phyloP scores from a whole-genome alignment of 23 red algal genomes.

The Chondrus crispus region DNA sequence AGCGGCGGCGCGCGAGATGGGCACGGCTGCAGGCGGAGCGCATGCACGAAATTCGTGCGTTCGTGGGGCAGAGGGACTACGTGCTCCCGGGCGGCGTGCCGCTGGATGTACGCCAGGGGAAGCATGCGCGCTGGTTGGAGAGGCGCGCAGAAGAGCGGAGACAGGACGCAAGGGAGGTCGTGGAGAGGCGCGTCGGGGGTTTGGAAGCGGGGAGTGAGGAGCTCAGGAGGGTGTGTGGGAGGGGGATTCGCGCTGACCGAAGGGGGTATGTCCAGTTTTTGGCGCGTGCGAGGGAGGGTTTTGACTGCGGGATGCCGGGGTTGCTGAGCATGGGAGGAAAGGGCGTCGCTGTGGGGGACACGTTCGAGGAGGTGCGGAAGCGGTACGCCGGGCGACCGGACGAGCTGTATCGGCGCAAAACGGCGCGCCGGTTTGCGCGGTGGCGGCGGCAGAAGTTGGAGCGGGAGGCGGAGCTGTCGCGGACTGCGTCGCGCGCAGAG shows the following conservation, averaged over 20 bases:
- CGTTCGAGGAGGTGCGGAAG: constrained; percentile 38
- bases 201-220: not conserved
- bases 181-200: not conserved
- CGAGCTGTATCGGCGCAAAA: constrained; percentile 54
- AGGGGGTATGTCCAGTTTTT: too few relatives aligned
- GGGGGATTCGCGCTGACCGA: not conserved
- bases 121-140: not conserved
- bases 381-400: constrained; percentile 52
- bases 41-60: not conserved
- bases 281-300: too few relatives aligned
- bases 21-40: not conserved
- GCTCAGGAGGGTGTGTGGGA: not conserved
- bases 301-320: too few relatives aligned
- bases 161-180: too few relatives aligned
- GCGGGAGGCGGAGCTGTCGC: not conserved
- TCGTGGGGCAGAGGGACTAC: not conserved
- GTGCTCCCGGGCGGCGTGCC: not conserved
- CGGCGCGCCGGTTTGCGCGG: constrained; percentile 22
- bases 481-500: not conserved
- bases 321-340: not conserved
- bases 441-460: constrained; percentile 16
- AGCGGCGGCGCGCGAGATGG: constrained; percentile 8
- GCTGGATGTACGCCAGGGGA: not conserved
- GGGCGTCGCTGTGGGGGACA: not conserved
- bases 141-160: not conserved